These are phyloP conservation scores for Musa schizocarpa DNA, from an alignment of 176 grass and related monocot genomes.

Conservation along the genomic window DNA sequence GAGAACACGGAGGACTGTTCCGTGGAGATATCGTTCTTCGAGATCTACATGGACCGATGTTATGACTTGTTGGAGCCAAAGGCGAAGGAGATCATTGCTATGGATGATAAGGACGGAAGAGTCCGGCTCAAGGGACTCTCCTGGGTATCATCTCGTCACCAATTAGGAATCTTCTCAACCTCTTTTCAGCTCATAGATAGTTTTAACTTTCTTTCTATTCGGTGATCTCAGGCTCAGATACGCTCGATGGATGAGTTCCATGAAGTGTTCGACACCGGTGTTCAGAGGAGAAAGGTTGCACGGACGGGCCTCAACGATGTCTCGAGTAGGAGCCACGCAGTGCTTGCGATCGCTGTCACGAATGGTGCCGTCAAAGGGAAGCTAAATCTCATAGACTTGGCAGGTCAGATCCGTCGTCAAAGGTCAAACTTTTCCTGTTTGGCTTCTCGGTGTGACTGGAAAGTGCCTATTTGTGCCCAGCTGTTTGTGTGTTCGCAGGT, in stretches of 20 bases:
- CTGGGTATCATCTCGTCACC: slow-evolving; percentile 38
- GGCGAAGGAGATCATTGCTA: slow-evolving; percentile 64
- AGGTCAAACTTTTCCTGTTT: not conserved
- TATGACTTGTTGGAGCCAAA: slow-evolving; percentile 90
- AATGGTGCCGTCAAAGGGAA: slow-evolving; percentile 58
- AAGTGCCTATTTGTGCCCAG: slow-evolving; percentile 6
- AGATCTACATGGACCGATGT: slow-evolving; percentile 85
- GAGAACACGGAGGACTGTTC: slow-evolving; percentile 45
- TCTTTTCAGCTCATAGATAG: not conserved
- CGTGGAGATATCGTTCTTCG: slow-evolving; percentile 67
- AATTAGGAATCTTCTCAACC: not conserved
- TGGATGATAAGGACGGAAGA: slow-evolving; percentile 72
- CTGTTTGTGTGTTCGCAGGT: slow-evolving; percentile 28
- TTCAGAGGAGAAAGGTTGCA: slow-evolving; percentile 78
- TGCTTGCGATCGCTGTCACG: slow-evolving; percentile 47
- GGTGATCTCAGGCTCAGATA: slow-evolving; percentile 40
- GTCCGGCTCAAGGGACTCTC: slow-evolving; percentile 77
- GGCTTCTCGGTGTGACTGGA: not conserved
- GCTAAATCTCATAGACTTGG: slow-evolving; percentile 87
- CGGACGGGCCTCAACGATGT: slow-evolving; percentile 67
- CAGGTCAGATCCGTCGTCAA: slow-evolving; percentile 33
- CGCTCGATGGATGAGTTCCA: slow-evolving; percentile 64
- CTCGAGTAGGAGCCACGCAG: slow-evolving; percentile 79
- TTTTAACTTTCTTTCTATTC: slow-evolving; percentile 6
- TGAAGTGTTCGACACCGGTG: slow-evolving; percentile 53